phyloP scores from a whole-genome alignment of 495 filamentous ascomycete genomes.

The Talaromyces nanjingensis region DNA sequence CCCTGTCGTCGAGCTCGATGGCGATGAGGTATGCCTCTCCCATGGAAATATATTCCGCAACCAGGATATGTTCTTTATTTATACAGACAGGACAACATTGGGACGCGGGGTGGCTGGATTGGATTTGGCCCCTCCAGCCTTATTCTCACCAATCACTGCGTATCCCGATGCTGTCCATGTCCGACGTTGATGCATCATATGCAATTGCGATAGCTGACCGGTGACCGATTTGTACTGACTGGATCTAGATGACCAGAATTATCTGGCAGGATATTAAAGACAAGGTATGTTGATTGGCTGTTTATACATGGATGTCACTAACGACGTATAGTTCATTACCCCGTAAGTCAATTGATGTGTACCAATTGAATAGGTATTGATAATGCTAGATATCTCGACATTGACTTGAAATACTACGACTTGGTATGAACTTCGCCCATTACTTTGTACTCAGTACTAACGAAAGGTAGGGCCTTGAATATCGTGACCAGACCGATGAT shows the following conservation, averaged over 20 bases:
- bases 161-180: not conserved
- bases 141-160: constrained; percentile 12
- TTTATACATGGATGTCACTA: constrained; percentile 13
- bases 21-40: constrained; percentile 63
- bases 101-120: not conserved
- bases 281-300: constrained; percentile 49
- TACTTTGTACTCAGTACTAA: not conserved
- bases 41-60: not conserved
- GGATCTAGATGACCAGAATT: constrained; percentile 79
- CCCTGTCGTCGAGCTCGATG: constrained; percentile 93
- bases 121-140: not conserved
- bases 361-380: not conserved
- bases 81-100: not conserved
- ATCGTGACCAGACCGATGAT: constrained; percentile 93
- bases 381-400: constrained; percentile 67
- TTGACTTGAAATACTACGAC: constrained; percentile 99
- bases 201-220: not conserved
- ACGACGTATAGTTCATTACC: constrained; percentile 63
- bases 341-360: constrained; percentile 45
- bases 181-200: constrained; percentile 1
- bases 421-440: constrained; percentile 36
- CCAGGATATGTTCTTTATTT: not conserved
- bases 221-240: constrained; percentile 8
- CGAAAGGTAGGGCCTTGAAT: constrained; percentile 64
- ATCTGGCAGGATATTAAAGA: constrained; percentile 99